Conservation (phyloP, 176 grass and related monocot genomes). For the Rhynchospora pubera region DNA sequence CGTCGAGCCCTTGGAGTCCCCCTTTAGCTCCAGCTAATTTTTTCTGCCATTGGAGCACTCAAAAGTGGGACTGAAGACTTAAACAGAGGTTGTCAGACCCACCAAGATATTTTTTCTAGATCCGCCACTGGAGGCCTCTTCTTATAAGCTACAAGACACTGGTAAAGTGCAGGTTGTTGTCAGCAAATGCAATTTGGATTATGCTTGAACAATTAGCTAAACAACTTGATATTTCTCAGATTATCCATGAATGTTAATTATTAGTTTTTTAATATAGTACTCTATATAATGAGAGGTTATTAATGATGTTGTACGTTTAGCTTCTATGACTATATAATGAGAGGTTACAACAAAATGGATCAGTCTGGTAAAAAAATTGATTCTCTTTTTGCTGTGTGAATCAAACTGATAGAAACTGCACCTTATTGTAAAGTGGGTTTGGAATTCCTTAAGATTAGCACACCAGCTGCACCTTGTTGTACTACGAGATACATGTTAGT, state of each 20-base stretch:
- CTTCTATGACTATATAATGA: no score
- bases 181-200: not conserved
- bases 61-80: no score
- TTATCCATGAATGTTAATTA: not conserved
- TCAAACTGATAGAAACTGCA: not conserved
- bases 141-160: not conserved
- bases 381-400: not conserved
- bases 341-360: not conserved
- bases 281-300: not conserved
- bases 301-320: not conserved
- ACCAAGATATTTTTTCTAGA: no score
- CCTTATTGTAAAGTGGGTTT: not conserved
- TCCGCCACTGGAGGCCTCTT: no score
- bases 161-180: not conserved
- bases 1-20: no score
- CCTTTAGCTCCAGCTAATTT: no score
- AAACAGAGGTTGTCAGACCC: no score
- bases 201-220: not conserved
- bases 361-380: not conserved
- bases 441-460: no score
- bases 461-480: no score
- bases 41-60: no score
- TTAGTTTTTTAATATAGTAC: not conserved
- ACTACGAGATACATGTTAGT: no score
- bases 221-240: not conserved